Conservation (phyloP, 345 rosid genomes). For the Eucalyptus erythrocorys region DNA sequence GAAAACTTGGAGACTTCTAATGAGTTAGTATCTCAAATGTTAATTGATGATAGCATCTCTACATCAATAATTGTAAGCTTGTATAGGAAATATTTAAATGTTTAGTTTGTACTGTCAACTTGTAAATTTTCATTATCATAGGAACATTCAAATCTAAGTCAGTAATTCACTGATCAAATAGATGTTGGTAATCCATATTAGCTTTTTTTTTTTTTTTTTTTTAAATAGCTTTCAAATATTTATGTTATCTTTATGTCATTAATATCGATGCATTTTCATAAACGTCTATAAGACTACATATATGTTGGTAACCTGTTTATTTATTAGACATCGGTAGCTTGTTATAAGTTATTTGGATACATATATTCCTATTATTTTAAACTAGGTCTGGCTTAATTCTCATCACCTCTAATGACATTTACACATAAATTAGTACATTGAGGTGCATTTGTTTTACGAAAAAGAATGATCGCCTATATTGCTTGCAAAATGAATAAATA, state of each 20-base stretch:
- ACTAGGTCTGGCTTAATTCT: background rate
- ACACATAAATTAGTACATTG: background rate
- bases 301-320: background rate
- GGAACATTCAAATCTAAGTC: background rate
- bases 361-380: background rate
- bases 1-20: background rate
- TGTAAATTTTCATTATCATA: background rate
- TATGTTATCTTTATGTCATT: background rate
- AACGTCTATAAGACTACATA: background rate
- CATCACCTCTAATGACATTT: background rate
- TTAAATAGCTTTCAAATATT: background rate
- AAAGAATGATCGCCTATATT: accelerated
- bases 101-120: background rate
- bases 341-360: background rate
- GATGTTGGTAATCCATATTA: background rate
- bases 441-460: background rate
- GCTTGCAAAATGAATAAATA: too few relatives aligned
- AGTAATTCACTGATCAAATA: background rate
- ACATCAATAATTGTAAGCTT: background rate
- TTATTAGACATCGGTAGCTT: background rate
- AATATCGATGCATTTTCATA: background rate
- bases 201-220: too few relatives aligned
- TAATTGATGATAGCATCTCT: background rate
- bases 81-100: background rate
- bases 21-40: background rate